Evolutionary conservation across 768 basidiomycete species (phyloP).

Genomic region (Terana coerulea): DNA sequence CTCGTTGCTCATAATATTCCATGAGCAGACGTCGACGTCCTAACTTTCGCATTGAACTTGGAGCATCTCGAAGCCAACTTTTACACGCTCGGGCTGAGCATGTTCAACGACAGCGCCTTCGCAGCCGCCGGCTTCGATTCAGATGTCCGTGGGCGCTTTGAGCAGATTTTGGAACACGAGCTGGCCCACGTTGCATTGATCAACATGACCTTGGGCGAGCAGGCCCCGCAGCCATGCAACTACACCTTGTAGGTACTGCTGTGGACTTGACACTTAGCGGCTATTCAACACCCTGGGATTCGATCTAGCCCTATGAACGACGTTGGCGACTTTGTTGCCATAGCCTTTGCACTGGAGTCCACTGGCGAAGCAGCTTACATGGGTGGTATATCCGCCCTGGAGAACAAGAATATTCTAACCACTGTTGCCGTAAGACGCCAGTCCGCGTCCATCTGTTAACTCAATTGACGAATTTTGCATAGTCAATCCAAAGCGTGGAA

Average conservation of each 20-base stretch:
- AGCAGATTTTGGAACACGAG: slow-evolving; percentile 55
- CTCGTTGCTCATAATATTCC: too few relatives aligned
- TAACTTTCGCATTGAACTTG: slow-evolving; percentile 47
- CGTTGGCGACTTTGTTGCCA: slow-evolving; percentile 37
- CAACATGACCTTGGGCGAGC: slow-evolving; percentile 38
- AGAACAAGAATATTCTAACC: slow-evolving; percentile 41
- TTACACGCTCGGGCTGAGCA: slow-evolving; percentile 40
- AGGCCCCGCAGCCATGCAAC: slow-evolving; percentile 49
- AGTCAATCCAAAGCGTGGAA: slow-evolving; percentile 51
- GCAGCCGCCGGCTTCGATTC: slow-evolving; percentile 40
- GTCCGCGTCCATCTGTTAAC: neutral
- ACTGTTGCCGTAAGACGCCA: slow-evolving; percentile 38
- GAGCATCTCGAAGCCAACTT: slow-evolving; percentile 46
- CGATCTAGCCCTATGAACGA: slow-evolving; percentile 36
- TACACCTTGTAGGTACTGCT: slow-evolving; percentile 49
- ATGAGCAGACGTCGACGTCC: slow-evolving; percentile 24
- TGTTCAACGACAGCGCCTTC: slow-evolving; percentile 45
- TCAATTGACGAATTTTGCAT: slow-evolving; percentile 26
- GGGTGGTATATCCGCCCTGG: slow-evolving; percentile 46
- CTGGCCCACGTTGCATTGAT: slow-evolving; percentile 51
- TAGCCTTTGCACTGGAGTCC: slow-evolving; percentile 47
- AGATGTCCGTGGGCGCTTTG: slow-evolving; percentile 47
- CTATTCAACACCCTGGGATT: neutral
- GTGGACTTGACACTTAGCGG: slow-evolving; percentile 2
- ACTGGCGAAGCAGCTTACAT: slow-evolving; percentile 56